A percentile compares a stretch with the other conserved stretches of the same genome.
phyloP scores from a whole-genome alignment of 2,329 filamentous ascomycete genomes.

The Diaporthe capsici region DNA sequence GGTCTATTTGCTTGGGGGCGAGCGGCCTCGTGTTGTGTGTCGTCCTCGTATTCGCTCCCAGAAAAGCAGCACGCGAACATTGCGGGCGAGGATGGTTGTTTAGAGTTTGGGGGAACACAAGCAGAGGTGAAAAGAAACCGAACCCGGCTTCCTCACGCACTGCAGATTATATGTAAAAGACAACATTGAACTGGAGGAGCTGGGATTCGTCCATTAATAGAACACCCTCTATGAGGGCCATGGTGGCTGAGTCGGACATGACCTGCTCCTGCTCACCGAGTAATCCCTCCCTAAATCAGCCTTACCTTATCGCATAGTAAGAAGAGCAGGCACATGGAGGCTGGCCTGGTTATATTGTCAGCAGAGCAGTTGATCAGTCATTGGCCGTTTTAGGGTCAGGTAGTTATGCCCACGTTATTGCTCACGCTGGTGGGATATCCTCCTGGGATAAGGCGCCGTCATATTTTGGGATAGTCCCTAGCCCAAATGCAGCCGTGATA shows the following conservation, averaged over 20 bases:
- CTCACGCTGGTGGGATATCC: not conserved
- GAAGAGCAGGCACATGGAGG: not conserved
- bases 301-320: not conserved
- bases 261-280: not conserved
- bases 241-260: conserved; percentile 16
- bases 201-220: conserved; percentile 20
- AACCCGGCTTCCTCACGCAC: not conserved
- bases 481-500: conserved; percentile 11
- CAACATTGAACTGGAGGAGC: not conserved
- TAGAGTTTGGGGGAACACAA: conserved; percentile 1
- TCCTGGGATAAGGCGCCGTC: conserved; percentile 3
- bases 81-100: not conserved
- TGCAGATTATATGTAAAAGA: not conserved
- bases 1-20: not conserved
- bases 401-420: not conserved
- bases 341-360: not conserved
- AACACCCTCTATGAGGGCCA: not conserved
- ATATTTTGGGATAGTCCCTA: not conserved
- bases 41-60: not conserved
- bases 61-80: conserved; percentile 32
- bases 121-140: not conserved
- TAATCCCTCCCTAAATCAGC: not conserved
- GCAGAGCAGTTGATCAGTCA: not conserved
- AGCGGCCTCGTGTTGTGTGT: not conserved
- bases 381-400: not conserved